These are phyloP conservation scores for Agarophyton chilense DNA, from an alignment of 23 red algal species.

Conservation along the genomic window DNA sequence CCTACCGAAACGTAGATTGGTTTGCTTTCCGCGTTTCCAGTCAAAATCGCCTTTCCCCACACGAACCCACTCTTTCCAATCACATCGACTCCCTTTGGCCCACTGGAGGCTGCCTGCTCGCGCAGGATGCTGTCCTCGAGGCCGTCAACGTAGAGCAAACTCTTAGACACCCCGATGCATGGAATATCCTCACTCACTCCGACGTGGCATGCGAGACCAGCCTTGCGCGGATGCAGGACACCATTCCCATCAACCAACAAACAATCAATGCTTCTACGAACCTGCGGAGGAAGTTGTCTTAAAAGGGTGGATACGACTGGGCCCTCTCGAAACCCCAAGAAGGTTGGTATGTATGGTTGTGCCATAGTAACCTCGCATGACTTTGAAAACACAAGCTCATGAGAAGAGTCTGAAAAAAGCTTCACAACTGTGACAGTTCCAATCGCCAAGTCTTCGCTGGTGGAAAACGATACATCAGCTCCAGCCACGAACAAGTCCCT, in stretches of 20 bases:
- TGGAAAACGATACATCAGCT: constrained; percentile 75
- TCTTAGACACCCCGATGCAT: constrained; percentile 90
- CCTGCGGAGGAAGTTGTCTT: background rate
- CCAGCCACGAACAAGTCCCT: constrained; percentile 60
- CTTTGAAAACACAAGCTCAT: constrained; percentile 43
- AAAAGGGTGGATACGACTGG: constrained; percentile 60
- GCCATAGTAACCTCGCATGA: constrained; percentile 47
- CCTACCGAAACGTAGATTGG: constrained; percentile 96
- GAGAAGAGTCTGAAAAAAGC: background rate
- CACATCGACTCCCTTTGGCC: constrained; percentile 30
- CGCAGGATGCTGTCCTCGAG: constrained; percentile 35
- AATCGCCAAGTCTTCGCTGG: constrained; percentile 41
- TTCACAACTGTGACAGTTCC: constrained; percentile 58
- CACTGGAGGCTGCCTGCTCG: constrained; percentile 22
- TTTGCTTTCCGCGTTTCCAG: constrained; percentile 52
- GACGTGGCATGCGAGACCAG: constrained; percentile 86
- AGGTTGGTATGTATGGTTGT: constrained; percentile 78
- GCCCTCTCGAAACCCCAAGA: constrained; percentile 87
- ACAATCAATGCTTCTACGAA: constrained; percentile 42
- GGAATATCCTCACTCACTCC: constrained; percentile 76
- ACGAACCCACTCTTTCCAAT: constrained; percentile 54
- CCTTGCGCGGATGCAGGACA: constrained; percentile 84
- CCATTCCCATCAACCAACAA: constrained; percentile 98
- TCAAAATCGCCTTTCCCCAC: constrained; percentile 58
- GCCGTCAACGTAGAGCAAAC: constrained; percentile 76